Evolutionary conservation across 139 green algal genomes (phyloP), one percentile per base, ranked within the genome.

Genomic region (Coccomyxa sp.): DNA sequence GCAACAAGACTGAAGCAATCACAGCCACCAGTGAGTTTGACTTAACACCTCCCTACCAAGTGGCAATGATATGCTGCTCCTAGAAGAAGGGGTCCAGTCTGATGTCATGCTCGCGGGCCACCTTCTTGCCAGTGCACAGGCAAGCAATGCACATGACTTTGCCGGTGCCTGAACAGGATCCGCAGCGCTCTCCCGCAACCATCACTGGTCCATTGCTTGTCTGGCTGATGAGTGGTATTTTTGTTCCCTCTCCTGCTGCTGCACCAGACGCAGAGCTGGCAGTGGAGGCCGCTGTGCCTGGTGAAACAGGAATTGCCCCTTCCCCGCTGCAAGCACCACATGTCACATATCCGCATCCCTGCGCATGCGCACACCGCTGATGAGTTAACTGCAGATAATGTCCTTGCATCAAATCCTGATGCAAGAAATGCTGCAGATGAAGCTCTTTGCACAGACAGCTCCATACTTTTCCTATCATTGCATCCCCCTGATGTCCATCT

Each of bases 91-190:
- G 96, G 82, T 98, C 95, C 18, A 98, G 94, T 13, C 96, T 89
- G 0, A 92, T 92, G 85, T 98, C 96, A 83, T 98, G 93, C 92
- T 99, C 96, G 38, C 95, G 97, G 10, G 94, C 95, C 81, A 99
- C 86, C 77, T 93, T 87, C 90, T 97, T 97, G 25, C 95, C 95
- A 14, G 96, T 99, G 90, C 95, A 98, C 51, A 99, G 89, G 91
- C 97, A 99, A 21, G 88, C 92, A 10, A 95, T 97, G 92, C 97
- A 99, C 96, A 98, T 99, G 79, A 99, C 97, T 87, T 98, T 98
- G 84, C 94, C 93, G 18, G 91, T 97, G 68, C 93, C 90, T 7
- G 90, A 92, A 87, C 96, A 98, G 63, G 82, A 86, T 66, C 85
- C 79, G 85, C 94, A 98, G 25, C 58, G 31, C 31, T 77, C 85